Evolutionary conservation across 2,329 filamentous ascomycete species (phyloP).

Genomic region (Dryadomyces quercus-mongolicae): DNA sequence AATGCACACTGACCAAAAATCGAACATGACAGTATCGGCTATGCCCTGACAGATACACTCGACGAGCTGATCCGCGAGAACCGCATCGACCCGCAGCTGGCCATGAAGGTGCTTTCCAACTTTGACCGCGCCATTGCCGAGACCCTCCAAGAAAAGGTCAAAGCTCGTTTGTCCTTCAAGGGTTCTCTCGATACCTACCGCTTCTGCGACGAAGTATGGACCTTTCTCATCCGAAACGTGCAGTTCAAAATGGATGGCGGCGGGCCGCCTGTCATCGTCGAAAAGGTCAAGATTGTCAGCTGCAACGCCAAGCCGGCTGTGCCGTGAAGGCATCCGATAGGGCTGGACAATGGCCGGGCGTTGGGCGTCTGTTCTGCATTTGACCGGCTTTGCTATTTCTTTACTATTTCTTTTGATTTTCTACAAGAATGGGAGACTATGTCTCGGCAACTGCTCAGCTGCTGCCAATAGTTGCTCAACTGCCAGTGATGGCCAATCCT

Average conservation of each 20-base stretch:
- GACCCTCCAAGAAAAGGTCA: constrained; percentile 83
- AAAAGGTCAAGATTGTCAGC: constrained; percentile 93
- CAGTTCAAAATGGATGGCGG: constrained; percentile 93
- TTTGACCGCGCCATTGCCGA: constrained; percentile 92
- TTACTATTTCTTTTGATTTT: no score
- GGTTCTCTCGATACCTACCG: constrained; percentile 96
- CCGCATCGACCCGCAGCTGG: constrained; percentile 92
- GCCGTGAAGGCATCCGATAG: not conserved
- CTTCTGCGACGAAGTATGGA: constrained; percentile 99
- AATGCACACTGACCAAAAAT: not conserved
- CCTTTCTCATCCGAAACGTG: constrained; percentile 96
- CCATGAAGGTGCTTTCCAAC: constrained; percentile 94
- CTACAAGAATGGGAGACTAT: no score
- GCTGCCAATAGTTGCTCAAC: no score
- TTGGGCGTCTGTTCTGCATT: not conserved
- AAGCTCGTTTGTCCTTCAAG: constrained; percentile 88
- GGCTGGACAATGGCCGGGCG: not conserved
- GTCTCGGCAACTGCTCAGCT: no score
- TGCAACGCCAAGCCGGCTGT: constrained; percentile 68
- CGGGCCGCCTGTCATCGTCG: constrained; percentile 60
- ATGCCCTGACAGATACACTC: constrained; percentile 88
- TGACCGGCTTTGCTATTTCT: no score
- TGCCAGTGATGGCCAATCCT: not conserved
- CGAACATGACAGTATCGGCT: constrained; percentile 63
- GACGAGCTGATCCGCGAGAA: constrained; percentile 92